A percentile compares a stretch with the other conserved stretches of the same genome.
phyloP scores from a whole-genome alignment of 2,329 filamentous ascomycete genomes.

The Diaporthe amygdali region DNA sequence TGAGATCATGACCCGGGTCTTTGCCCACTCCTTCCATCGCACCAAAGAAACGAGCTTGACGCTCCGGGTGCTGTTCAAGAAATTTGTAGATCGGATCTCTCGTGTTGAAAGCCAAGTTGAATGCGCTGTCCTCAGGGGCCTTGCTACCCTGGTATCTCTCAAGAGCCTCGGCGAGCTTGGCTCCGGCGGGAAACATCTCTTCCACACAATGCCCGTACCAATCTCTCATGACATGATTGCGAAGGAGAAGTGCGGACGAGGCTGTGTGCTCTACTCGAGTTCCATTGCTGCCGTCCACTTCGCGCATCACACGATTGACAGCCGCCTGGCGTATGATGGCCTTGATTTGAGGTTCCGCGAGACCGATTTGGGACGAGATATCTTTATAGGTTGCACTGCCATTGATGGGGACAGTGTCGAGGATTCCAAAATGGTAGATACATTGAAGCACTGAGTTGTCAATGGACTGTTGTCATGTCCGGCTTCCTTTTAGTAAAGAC shows the following conservation, averaged over 20 bases:
- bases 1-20: not conserved
- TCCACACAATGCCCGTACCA: not conserved
- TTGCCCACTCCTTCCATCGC: not conserved
- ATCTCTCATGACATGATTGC: not conserved
- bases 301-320: not conserved
- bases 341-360: not conserved
- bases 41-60: not conserved
- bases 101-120: not conserved
- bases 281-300: not conserved
- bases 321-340: not conserved
- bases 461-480: not conserved
- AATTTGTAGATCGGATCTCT: not conserved
- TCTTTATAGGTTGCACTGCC: not conserved
- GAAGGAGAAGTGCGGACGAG: not conserved
- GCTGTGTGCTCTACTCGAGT: not conserved
- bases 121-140: not conserved
- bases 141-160: slow-evolving; percentile 7
- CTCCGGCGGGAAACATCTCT: not conserved
- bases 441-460: slow-evolving; percentile 5
- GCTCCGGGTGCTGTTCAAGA: not conserved
- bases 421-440: not conserved
- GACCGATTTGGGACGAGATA: not conserved
- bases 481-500: not conserved
- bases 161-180: not conserved
- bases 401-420: not conserved